phyloP scores from a whole-genome alignment of 2,329 filamentous ascomycete genomes.

The Epichloe hybrida region DNA sequence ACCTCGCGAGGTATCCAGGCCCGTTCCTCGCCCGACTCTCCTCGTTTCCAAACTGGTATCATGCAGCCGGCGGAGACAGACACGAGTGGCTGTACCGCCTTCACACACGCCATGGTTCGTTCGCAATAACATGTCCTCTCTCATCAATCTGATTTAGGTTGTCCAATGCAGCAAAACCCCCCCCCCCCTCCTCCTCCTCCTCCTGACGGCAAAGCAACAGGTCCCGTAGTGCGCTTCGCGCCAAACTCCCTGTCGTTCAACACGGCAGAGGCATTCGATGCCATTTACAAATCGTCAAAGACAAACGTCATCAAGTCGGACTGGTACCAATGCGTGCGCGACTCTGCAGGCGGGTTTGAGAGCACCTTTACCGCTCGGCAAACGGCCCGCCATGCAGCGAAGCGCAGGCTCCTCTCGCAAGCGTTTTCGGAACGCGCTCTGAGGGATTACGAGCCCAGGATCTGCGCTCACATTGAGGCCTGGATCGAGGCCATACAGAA shows the following conservation, averaged over 20 bases:
- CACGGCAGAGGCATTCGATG: conserved; percentile 8
- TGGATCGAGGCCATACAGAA: conserved; percentile 8
- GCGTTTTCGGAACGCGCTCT: conserved; percentile 1
- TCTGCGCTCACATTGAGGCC: conserved; percentile 8
- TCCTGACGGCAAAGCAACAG: not conserved
- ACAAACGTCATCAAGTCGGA: conserved; percentile 11
- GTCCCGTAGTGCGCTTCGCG: conserved; percentile 9
- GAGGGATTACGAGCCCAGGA: conserved; percentile 1
- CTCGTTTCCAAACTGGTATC: conserved; percentile 1
- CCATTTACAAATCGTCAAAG: conserved; percentile 10
- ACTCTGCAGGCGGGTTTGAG: conserved; percentile 2
- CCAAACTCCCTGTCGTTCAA: conserved; percentile 11
- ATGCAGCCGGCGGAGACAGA: conserved; percentile 9
- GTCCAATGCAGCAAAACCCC: too few species aligned
- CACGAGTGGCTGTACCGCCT: conserved; percentile 10
- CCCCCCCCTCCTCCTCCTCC: not conserved
- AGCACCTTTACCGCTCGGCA: conserved; percentile 9
- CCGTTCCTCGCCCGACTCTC: not conserved
- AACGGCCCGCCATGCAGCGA: conserved; percentile 7
- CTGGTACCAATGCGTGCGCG: conserved; percentile 11
- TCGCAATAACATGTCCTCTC: not conserved
- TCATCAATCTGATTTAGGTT: not conserved
- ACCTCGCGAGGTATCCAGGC: not conserved
- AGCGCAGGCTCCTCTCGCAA: conserved; percentile 1
- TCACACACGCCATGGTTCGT: conserved; percentile 10